These are phyloP conservation scores for Zymoseptoria tritici DNA, from an alignment of 2,329 filamentous ascomycete species.

Conservation along the genomic window DNA sequence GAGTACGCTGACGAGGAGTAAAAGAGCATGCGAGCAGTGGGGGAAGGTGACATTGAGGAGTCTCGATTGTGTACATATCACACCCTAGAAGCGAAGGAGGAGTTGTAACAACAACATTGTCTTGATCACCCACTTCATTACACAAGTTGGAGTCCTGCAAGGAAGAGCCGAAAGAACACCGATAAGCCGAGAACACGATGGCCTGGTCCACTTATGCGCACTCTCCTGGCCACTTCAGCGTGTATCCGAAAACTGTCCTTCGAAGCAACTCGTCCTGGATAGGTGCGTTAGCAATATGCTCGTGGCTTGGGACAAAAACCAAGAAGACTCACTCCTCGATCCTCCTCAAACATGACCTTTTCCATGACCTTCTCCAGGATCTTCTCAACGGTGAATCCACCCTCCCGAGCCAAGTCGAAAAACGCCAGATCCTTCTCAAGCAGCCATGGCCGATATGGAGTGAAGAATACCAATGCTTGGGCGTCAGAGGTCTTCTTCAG, in stretches of 20 bases:
- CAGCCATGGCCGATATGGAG: constrained; percentile 87
- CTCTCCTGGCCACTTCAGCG: constrained; percentile 53
- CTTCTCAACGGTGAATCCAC: constrained; percentile 70
- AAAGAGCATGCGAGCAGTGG: not conserved
- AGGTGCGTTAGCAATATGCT: not conserved
- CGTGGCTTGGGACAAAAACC: not conserved
- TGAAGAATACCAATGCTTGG: constrained; percentile 82
- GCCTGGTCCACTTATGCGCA: not conserved
- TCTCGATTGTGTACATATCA: constrained; percentile 9
- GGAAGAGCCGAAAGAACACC: not conserved
- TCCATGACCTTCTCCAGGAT: constrained; percentile 76
- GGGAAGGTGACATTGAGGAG: not conserved
- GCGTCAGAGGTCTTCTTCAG: constrained; percentile 51
- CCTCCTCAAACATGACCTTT: constrained; percentile 79
- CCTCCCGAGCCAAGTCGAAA: constrained; percentile 66
- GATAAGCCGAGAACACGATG: no score
- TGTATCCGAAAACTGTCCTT: constrained; percentile 75
- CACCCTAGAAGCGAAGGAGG: constrained; percentile 1
- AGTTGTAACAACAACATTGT: constrained; percentile 7
- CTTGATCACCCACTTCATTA: not conserved
- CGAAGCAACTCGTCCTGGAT: constrained; percentile 64
- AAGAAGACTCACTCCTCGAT: constrained; percentile 57
- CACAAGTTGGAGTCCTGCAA: not conserved
- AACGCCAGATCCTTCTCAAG: constrained; percentile 77
- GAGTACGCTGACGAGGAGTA: constrained; percentile 42